Evolutionary conservation across 1,139 yeast genomes (phyloP), one percentile per base, ranked within the genome.

Genomic region (Taphrina confusa): DNA sequence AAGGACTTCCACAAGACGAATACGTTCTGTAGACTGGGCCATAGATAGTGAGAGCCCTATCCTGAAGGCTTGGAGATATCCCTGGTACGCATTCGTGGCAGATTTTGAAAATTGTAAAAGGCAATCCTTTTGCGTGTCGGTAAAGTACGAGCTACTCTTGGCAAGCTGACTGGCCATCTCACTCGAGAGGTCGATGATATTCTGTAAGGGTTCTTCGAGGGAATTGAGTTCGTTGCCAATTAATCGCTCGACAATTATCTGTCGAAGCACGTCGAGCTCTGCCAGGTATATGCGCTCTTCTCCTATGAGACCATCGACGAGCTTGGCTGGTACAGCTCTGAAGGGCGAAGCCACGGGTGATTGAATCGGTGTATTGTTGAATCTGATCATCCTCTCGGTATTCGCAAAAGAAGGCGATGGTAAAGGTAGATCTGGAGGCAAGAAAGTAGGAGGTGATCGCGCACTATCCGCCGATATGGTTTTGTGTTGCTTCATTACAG

Each of bases 321-420:
- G 36, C 44, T 46, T 31, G 18, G 22, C 25, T 5, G 58, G 58
- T 16, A 47, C 49, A 14, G 27, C 36, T 1, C 58, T 31, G 23
- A 54, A 44, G 18, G 58, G 58, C 27, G 58, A 54, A 11, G 40
- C 42, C 11, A 54, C 34, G 8, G 58, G 58, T 20, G 58, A 54
- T 16, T 33, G 40, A 4, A 33, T 27, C 9, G 58, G 58, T 14
- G 58, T 54, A n/a, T 44, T 25, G 28, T 33, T 34, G 8, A 54
- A 27, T 14, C 27, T 34, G 31, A 16, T 16, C 30, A 49, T 11
- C 33, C 45, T 16, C 14, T 54, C 58, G 23, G 34, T 34, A 9
- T 42, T 42, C 25, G 44, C 18, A 30, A 54, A 42, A 28, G 58
- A 34, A 2, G 44, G 51, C 1, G 37, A 30, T 6, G 58, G 58